phyloP scores from a whole-genome alignment of 805 yeast species.

The Saccharomycopsis babjevae region DNA sequence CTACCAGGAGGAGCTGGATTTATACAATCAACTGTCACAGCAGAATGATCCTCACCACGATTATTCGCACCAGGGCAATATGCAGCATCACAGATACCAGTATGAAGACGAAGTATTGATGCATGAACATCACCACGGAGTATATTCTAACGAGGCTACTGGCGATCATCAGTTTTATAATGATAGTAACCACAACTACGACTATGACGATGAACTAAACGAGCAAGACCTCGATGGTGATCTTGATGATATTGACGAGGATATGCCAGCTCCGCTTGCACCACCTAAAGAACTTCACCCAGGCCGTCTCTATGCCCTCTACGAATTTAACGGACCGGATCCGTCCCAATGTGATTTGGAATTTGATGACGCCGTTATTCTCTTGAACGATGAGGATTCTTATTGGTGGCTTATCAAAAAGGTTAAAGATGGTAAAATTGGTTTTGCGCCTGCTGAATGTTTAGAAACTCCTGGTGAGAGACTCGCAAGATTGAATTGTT shows the following conservation, averaged over 20 bases:
- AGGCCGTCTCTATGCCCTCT: constrained; percentile 72
- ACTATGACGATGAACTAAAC: constrained; percentile 25
- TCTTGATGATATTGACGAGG: constrained; percentile 29
- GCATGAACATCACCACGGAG: not conserved
- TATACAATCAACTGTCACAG: not conserved
- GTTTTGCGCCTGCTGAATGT: constrained; percentile 95
- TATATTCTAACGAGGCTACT: not conserved
- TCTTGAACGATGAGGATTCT: constrained; percentile 80
- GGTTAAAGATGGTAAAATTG: constrained; percentile 56
- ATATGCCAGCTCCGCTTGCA: constrained; percentile 27
- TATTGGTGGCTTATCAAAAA: constrained; percentile 92
- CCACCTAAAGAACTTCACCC: constrained; percentile 82
- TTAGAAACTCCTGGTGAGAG: constrained; percentile 87
- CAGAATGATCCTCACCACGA: not conserved
- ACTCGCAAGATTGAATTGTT: constrained; percentile 82
- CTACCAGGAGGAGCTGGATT: not conserved
- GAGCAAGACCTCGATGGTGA: constrained; percentile 29
- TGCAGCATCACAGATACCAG: not conserved
- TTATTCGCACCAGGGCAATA: not conserved
- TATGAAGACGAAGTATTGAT: not conserved
- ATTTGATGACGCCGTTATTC: constrained; percentile 72
- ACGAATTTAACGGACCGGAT: constrained; percentile 85
- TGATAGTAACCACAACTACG: not conserved
- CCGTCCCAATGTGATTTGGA: constrained; percentile 77
- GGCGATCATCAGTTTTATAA: not conserved